These are phyloP conservation scores for Ceratocystis papillata DNA, from an alignment of 2,329 filamentous ascomycete genomes.

Conservation along the genomic window DNA sequence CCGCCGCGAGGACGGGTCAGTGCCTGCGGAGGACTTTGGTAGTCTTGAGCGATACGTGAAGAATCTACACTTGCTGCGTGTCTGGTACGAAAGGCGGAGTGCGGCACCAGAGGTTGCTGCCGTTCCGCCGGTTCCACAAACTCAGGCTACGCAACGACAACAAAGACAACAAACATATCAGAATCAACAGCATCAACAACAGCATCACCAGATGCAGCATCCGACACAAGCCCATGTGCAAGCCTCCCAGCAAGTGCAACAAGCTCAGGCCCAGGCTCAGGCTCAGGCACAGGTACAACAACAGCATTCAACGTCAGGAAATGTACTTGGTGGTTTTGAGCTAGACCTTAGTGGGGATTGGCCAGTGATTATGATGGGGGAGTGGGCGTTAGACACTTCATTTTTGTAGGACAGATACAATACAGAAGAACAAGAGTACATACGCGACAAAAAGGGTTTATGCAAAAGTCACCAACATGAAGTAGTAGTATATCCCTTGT, in stretches of 20 bases:
- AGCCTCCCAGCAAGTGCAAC: too few species aligned
- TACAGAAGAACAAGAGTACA: too few species aligned
- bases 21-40: constrained; percentile 23
- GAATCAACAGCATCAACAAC: neutral
- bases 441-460: too few species aligned
- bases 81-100: constrained; percentile 23
- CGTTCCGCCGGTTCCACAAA: constrained; percentile 11
- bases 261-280: neutral
- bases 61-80: constrained; percentile 22
- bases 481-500: too few species aligned
- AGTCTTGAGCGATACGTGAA: constrained; percentile 23
- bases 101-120: constrained; percentile 19
- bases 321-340: constrained; percentile 11
- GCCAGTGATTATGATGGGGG: constrained; percentile 24
- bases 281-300: neutral
- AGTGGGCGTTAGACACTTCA: constrained; percentile 23
- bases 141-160: neutral
- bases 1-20: constrained; percentile 17
- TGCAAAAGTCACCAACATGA: too few species aligned
- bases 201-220: neutral
- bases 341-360: constrained; percentile 21
- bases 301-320: neutral
- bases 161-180: neutral
- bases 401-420: constrained; percentile 8
- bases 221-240: neutral